A percentile compares a stretch with the other conserved stretches of the same genome.
Conservation (phyloP, 148 eudicot species). For the Rhododendron kiyosumense region DNA sequence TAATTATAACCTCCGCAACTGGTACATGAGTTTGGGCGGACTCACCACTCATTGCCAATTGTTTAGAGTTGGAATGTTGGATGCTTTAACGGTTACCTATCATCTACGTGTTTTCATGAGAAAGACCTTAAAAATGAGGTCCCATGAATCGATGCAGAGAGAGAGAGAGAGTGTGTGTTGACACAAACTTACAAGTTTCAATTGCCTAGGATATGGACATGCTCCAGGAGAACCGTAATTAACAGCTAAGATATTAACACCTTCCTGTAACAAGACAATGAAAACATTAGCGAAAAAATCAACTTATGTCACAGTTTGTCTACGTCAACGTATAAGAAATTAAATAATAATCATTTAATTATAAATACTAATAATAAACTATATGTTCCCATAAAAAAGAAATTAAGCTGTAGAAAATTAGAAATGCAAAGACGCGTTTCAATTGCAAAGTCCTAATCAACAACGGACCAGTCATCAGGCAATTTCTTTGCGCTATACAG, state of each 20-base stretch:
- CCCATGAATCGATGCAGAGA: not conserved
- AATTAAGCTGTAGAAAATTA: not conserved
- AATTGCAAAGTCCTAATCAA: not conserved
- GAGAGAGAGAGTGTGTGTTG: not conserved
- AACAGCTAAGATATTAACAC: conserved; percentile 74
- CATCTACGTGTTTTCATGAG: not conserved
- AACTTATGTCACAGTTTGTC: not conserved
- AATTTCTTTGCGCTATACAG: not conserved
- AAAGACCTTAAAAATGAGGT: not conserved
- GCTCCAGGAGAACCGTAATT: conserved; percentile 91
- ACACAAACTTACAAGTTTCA: conserved; percentile 57
- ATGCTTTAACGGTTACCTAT: not conserved
- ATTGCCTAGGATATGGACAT: conserved; percentile 81
- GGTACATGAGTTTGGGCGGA: not conserved
- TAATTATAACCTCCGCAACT: not conserved
- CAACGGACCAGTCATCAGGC: not conserved
- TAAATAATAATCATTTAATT: not conserved
- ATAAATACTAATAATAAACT: not conserved
- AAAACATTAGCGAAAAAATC: not conserved
- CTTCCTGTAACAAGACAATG: conserved; percentile 45
- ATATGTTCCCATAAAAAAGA: not conserved
- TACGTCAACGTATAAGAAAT: not conserved
- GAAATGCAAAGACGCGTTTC: not conserved
- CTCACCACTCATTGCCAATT: not conserved
- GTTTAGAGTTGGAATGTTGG: not conserved